Evolutionary conservation across 1,284 basidiomycete species (phyloP).

Genomic region (Malassezia vespertilionis): DNA sequence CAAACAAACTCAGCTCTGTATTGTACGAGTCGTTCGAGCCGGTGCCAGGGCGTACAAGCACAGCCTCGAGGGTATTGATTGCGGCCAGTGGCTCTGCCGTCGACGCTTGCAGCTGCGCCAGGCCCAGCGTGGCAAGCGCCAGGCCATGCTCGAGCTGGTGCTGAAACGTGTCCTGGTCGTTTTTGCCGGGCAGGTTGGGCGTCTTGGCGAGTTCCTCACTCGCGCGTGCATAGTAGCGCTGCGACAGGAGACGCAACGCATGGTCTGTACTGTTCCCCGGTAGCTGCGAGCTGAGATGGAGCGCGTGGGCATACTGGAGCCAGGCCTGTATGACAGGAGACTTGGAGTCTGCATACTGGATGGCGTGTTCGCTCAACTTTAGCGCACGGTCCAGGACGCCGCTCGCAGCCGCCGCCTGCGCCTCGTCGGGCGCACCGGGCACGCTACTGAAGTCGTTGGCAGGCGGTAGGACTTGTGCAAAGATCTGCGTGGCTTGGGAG

Average conservation of each 20-base stretch:
- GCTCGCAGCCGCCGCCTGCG: constrained; percentile 22
- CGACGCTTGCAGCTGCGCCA: constrained; percentile 39
- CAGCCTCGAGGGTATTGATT: constrained; percentile 32
- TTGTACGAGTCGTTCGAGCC: constrained; percentile 20
- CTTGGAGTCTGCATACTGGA: constrained; percentile 42
- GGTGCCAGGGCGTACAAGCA: constrained; percentile 22
- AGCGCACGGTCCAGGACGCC: constrained; percentile 35
- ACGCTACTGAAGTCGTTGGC: constrained; percentile 9
- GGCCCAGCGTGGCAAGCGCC: constrained; percentile 37
- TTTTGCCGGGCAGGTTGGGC: constrained; percentile 8
- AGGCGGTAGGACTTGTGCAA: constrained; percentile 11
- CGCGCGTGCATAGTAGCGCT: constrained; percentile 33
- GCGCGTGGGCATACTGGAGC: constrained; percentile 36
- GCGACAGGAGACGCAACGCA: constrained; percentile 27
- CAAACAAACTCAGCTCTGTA: constrained; percentile 34
- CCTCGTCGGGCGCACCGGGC: constrained; percentile 14
- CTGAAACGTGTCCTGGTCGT: not conserved
- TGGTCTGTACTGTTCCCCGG: constrained; percentile 24
- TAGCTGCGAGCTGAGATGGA: constrained; percentile 33
- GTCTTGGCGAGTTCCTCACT: constrained; percentile 30
- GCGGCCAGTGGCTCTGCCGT: constrained; percentile 33
- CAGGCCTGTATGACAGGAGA: constrained; percentile 31
- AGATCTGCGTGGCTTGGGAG: constrained; percentile 24
- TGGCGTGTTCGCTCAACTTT: constrained; percentile 43
- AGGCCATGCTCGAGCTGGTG: constrained; percentile 23